A percentile compares a stretch with the other conserved stretches of the same genome.
Conservation (phyloP, 2,329 filamentous ascomycete genomes). For the Cercospora berteroae region DNA sequence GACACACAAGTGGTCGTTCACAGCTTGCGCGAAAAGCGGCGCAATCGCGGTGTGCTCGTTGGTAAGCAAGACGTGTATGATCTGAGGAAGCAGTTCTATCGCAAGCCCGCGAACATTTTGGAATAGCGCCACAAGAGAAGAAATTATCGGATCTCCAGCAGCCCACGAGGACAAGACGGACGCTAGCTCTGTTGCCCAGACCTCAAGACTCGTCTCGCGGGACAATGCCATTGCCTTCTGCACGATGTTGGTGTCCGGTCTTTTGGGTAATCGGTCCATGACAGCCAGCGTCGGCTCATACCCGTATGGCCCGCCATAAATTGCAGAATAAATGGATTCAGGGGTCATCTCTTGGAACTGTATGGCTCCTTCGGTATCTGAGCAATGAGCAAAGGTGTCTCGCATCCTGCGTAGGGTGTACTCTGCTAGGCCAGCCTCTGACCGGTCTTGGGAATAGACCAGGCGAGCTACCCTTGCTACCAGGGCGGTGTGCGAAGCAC, state of each 20-base stretch:
- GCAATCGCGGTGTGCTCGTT: conserved; percentile 69
- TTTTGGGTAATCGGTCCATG: not conserved
- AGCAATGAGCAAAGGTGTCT: conserved; percentile 16
- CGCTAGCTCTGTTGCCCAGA: conserved; percentile 32
- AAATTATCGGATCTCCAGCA: conserved; percentile 65
- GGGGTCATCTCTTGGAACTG: conserved; percentile 35
- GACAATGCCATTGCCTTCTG: conserved; percentile 23
- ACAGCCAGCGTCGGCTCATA: conserved; percentile 28
- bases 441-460: conserved; percentile 33
- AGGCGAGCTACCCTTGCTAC: conserved; percentile 36
- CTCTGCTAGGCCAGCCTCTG: conserved; percentile 48
- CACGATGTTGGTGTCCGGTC: conserved; percentile 12
- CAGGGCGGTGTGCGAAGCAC: conserved; percentile 37
- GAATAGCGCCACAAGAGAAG: conserved; percentile 66
- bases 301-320: conserved; percentile 28
- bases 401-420: conserved; percentile 35
- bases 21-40: conserved; percentile 34
- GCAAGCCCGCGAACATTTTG: conserved; percentile 66
- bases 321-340: conserved; percentile 24
- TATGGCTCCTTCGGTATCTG: conserved; percentile 22
- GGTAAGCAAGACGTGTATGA: conserved; percentile 77
- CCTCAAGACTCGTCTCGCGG: conserved; percentile 15
- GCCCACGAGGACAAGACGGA: conserved; percentile 51
- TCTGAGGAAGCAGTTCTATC: conserved; percentile 66
- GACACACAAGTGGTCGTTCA: conserved; percentile 64